Evolutionary conservation across 1,284 basidiomycete genomes (phyloP), one percentile per base, ranked within the genome.

Genomic region (Heterobasidion parviporum): DNA sequence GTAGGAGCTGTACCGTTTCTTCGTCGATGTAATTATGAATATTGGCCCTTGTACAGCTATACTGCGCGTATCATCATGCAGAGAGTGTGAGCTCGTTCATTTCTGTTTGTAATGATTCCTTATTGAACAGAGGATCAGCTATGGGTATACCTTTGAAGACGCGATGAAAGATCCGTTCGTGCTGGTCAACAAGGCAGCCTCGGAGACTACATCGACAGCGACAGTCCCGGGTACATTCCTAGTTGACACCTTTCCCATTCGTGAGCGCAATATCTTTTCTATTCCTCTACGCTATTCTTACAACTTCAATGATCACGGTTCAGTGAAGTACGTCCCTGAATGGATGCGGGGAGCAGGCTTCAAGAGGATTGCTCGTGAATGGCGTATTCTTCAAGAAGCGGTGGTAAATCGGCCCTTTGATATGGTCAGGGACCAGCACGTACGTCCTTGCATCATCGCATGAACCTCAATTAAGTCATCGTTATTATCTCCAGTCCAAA

Each of bases 161-260:
- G 46, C 56, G 55, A 58, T 36, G 56, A 56, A 49, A 57, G 52
- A 65, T 51, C 54, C 54, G 38, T 61, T 62, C 53, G 59, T 67
- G 10, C 48, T 50, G 10, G 53, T 59, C 35, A 57, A 61, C 45
- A 56, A 62, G 51, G 61, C 63, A 55, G 65, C 60, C 16, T 61
- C 64, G 46, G 59, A 58, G 57, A 61, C 60, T 33, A 63, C 62
- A 33, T 64, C 64, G 8, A 61, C 63, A 20, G 61, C 63, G 50
- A 59, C 62, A 9, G 60, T 66, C 44, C 65, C 65, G 2, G 68
- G 68, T 35, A 58, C 64, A 33, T 68, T 64, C 57, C 46, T 63
- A 16, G 64, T 69, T 26, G 67, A 69, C 58, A 56, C 62, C 48
- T 54, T 69, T 44, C 68, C 67, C 1, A 63, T 62, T 50, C 57